phyloP scores from a whole-genome alignment of 2,329 filamentous ascomycete genomes.

The Talaromyces atroroseus region DNA sequence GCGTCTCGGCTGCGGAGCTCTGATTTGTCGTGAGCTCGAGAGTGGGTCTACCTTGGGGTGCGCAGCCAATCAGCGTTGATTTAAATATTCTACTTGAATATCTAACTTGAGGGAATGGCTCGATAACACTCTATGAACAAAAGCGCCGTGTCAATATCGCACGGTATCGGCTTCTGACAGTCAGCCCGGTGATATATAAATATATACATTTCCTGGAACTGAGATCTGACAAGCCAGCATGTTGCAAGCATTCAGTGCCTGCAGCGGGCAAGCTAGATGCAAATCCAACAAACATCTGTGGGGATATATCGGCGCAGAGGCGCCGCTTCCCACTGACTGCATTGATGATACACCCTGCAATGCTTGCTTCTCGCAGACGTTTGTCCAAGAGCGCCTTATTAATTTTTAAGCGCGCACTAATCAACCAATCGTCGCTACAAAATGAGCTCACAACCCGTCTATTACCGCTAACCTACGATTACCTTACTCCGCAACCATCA shows the following conservation, averaged over 20 bases:
- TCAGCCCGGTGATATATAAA: neutral
- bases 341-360: slow-evolving; percentile 6
- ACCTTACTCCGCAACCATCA: slow-evolving; percentile 57
- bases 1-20: slow-evolving; percentile 1
- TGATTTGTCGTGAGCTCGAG: slow-evolving; percentile 1
- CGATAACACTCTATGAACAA: too few relatives aligned
- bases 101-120: too few relatives aligned
- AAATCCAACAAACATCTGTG: neutral
- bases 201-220: too few relatives aligned
- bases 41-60: neutral
- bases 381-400: neutral
- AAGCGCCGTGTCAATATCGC: too few relatives aligned
- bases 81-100: too few relatives aligned
- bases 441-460: slow-evolving; percentile 44
- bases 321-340: neutral
- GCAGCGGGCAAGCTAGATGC: neutral
- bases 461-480: slow-evolving; percentile 49
- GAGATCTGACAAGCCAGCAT: neutral
- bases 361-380: slow-evolving; percentile 6
- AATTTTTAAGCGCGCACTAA: slow-evolving; percentile 9
- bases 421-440: slow-evolving; percentile 33
- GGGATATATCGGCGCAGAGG: neutral
- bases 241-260: too few relatives aligned
- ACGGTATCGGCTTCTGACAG: neutral
- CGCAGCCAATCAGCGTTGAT: neutral